Base-by-base conservation (phyloP, 805 yeast genomes). In the Middelhovenomyces tepae region DNA sequence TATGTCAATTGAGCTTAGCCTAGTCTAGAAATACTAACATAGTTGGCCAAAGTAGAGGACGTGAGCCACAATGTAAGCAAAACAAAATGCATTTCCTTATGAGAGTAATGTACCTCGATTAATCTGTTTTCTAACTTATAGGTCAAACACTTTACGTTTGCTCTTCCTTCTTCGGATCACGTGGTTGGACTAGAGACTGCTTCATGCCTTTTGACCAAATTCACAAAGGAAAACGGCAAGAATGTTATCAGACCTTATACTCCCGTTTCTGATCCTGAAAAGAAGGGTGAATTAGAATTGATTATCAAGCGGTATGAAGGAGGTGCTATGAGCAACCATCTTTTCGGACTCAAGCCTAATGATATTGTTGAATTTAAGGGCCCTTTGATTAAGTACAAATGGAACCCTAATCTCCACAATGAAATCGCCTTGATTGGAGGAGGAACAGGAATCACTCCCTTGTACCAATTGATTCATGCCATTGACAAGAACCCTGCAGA, bases 401-500 rank as follows among this genome's bases (percentile, higher is more conserved):
- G 93, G 85, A 71, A 71, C 50, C 80, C 89, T 47, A 89, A 91
- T 69, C 73, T 77, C 56, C 89, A 73, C 67, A 73, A 81, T 51
- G 65, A 75, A 45, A 75, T 91, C 56, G 74, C 79, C 38, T 71
- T 91, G 56, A 67, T 91, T 47, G 97, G 95, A 50, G 98, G 94
- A 53, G 98, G 98, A 55, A 71, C 94, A 32, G 97, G 97, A 62
- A 87, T 91, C 59, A 84, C 96, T 30, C 98, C 98, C 39, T 69
- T 91, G 61, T 87, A 71, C 69, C 98, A 91, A 68, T 63, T 91
- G 57, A 59, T 84, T 42, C 79, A 75, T 51, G 77, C 74, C 56
- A 72, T 89, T 55, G 69, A 82, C 52, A 67, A 69, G 55, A 75
- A 87, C 69, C 87, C 94, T 36, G 65, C 62, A 28, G 97, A 91